Evolutionary conservation across 768 basidiomycete genomes (phyloP).

Genomic region (Podaxis sp.): DNA sequence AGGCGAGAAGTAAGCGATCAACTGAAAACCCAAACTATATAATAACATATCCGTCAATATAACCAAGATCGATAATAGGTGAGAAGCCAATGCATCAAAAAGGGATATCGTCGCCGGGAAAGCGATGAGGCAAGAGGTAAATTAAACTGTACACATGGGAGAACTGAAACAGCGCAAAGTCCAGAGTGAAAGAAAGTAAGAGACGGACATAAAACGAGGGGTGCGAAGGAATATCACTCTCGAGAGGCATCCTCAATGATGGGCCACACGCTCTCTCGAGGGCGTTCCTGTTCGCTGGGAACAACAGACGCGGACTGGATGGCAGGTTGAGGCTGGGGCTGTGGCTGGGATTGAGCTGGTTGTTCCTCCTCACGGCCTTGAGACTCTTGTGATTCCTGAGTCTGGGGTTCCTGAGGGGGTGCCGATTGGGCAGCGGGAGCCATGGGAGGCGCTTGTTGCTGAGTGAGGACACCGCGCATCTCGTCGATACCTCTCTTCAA

Average conservation of each 20-base stretch:
- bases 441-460: slow-evolving; percentile 10
- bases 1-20: slow-evolving; percentile 5
- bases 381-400: slow-evolving; percentile 12
- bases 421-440: slow-evolving; percentile 8
- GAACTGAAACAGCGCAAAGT: neutral
- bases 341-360: neutral
- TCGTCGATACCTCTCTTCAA: slow-evolving; percentile 76
- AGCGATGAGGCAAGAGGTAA: neutral
- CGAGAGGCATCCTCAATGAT: slow-evolving; percentile 22
- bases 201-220: neutral
- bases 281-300: slow-evolving; percentile 16
- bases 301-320: slow-evolving; percentile 8
- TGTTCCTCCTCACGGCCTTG: neutral
- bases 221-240: slow-evolving; percentile 14
- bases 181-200: neutral
- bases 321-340: slow-evolving; percentile 1
- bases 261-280: slow-evolving; percentile 27
- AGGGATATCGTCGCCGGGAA: slow-evolving; percentile 3
- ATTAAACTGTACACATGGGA: slow-evolving; percentile 10
- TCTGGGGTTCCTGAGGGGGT: slow-evolving; percentile 15
- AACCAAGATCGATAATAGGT: slow-evolving; percentile 8
- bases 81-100: slow-evolving; percentile 3
- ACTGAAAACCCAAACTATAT: slow-evolving; percentile 4
- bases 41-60: slow-evolving; percentile 12
- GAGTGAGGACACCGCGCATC: slow-evolving; percentile 39